A percentile compares a stretch with the other conserved stretches of the same genome.
phyloP scores from a whole-genome alignment of 2,329 filamentous ascomycete species.

The Eutypella sp. region DNA sequence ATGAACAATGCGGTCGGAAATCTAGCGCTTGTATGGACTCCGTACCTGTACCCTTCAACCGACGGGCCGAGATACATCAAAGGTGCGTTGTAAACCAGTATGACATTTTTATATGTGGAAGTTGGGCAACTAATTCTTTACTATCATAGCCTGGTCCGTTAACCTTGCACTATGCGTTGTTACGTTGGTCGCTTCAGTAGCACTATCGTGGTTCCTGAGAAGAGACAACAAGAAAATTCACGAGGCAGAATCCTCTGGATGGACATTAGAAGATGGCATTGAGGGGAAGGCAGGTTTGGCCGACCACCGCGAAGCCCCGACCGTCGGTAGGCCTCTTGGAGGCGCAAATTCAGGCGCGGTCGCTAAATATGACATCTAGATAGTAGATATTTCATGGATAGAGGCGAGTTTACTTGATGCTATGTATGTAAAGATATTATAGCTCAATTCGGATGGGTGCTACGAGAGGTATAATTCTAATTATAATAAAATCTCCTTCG shows the following conservation, averaged over 20 bases:
- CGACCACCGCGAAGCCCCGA: conserved; percentile 21
- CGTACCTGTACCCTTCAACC: conserved; percentile 18
- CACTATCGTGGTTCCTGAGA: conserved; percentile 5
- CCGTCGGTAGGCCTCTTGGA: conserved; percentile 18
- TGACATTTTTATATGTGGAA: not conserved
- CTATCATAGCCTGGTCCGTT: conserved; percentile 15
- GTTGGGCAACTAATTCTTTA: conserved; percentile 18
- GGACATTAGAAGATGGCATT: conserved; percentile 4
- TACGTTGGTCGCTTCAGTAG: conserved; percentile 28
- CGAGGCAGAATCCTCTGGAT: conserved; percentile 1
- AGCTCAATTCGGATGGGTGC: too few species aligned
- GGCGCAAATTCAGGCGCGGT: conserved; percentile 1
- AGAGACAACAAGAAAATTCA: conserved; percentile 11
- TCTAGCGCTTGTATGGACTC: conserved; percentile 21
- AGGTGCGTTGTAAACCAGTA: conserved; percentile 17
- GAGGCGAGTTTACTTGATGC: too few species aligned
- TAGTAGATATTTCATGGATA: not conserved
- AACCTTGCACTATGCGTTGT: conserved; percentile 29
- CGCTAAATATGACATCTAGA: conserved; percentile 4
- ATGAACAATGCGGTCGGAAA: conserved; percentile 23
- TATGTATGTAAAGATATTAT: too few species aligned
- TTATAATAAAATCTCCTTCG: too few species aligned
- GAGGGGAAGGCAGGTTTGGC: conserved; percentile 15
- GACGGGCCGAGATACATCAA: conserved; percentile 17
- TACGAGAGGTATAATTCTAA: too few species aligned